phyloP scores from a whole-genome alignment of 495 filamentous ascomycete genomes.

The Cetradonia linearis region DNA sequence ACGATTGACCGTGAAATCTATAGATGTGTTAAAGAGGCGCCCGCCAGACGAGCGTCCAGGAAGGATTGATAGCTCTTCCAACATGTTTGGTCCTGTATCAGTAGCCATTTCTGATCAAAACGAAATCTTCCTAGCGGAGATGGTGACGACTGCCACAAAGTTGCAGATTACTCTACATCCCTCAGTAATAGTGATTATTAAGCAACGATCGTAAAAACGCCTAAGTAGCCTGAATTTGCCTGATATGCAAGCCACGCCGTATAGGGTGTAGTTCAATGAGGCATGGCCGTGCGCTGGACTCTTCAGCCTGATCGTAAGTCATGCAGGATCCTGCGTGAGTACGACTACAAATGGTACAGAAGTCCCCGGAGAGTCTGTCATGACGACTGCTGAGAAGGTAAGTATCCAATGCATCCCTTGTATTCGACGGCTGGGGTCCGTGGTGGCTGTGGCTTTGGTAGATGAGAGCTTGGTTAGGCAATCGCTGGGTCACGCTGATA shows the following conservation, averaged over 20 bases:
- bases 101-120: background rate
- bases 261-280: background rate
- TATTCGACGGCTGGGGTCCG: background rate
- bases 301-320: background rate
- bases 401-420: background rate
- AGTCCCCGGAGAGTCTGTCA: no score
- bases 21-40: background rate
- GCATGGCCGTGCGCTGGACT: background rate
- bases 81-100: background rate
- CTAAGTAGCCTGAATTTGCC: background rate
- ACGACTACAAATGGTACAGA: background rate
- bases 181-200: background rate
- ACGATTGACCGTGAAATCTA: slow-evolving; percentile 3
- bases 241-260: background rate
- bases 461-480: background rate
- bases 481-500: background rate
- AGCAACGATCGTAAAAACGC: background rate
- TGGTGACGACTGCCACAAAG: background rate
- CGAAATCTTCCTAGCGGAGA: background rate
- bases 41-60: slow-evolving; percentile 4
- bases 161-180: background rate
- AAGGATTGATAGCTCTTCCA: background rate
- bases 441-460: background rate
- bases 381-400: no score
- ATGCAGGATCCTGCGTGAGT: background rate